These are phyloP conservation scores for Stephanodiscus minutulus DNA, from an alignment of 108 stramenopile species.

Conservation along the genomic window DNA sequence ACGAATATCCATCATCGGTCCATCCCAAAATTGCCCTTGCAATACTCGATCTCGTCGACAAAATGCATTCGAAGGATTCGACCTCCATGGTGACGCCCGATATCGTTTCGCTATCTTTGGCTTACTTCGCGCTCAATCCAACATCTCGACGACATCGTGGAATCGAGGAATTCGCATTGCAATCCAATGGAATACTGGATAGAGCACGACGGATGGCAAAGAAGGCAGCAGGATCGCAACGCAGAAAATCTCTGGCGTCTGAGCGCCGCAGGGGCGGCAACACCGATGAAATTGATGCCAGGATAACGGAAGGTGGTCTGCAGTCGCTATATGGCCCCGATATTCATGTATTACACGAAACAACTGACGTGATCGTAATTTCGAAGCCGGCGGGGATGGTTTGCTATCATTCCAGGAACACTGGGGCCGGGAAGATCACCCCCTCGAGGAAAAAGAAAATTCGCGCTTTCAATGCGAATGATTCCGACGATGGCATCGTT, in stretches of 20 bases:
- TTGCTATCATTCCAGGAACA: constrained; percentile 62
- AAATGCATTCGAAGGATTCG: constrained; percentile 29
- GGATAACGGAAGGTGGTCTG: constrained; percentile 33
- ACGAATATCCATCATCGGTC: neutral
- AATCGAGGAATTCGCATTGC: neutral
- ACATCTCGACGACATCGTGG: neutral
- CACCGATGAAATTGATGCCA: constrained; percentile 10
- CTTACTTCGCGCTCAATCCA: constrained; percentile 9
- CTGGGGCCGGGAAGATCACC: constrained; percentile 63
- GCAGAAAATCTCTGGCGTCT: constrained; percentile 62
- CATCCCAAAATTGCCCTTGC: constrained; percentile 20
- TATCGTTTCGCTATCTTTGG: constrained; percentile 25
- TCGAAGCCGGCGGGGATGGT: constrained; percentile 74
- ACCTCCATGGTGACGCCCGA: constrained; percentile 31
- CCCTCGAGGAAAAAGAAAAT: constrained; percentile 44
- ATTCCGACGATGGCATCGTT: neutral
- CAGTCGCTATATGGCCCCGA: constrained; percentile 52
- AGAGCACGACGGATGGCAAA: constrained; percentile 53
- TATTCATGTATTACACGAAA: constrained; percentile 62
- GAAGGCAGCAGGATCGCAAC: constrained; percentile 62
- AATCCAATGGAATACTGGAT: constrained; percentile 48
- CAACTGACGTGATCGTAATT: constrained; percentile 57
- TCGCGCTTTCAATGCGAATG: constrained; percentile 9
- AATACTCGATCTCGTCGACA: constrained; percentile 29
- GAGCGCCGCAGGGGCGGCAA: constrained; percentile 38